Percentiles rank a stretch among this genome's conserved stretches.
These are phyloP conservation scores for Hirsutella minnesotensis DNA, from an alignment of 2,329 filamentous ascomycete species.

Conservation along the genomic window DNA sequence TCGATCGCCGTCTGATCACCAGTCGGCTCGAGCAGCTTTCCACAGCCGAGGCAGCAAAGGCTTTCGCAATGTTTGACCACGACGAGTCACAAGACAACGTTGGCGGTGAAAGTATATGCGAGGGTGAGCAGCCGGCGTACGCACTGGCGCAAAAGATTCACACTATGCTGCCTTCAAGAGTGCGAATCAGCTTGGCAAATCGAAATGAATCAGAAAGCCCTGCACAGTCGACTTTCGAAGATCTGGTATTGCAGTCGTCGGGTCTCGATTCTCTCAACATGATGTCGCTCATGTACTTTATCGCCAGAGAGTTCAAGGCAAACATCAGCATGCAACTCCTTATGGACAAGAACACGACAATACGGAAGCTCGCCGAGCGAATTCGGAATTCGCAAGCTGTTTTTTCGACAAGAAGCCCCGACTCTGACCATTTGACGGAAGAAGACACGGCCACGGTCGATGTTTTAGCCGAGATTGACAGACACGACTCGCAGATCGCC, in stretches of 20 bases:
- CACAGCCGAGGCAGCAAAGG: not conserved
- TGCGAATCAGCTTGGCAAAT: not conserved
- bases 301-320: conserved; percentile 1
- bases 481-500: not conserved
- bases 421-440: not conserved
- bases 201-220: no score
- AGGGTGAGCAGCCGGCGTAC: conserved; percentile 4
- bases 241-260: conserved; percentile 1
- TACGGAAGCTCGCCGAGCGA: conserved; percentile 1
- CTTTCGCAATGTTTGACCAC: not conserved
- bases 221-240: not conserved
- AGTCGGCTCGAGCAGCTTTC: not conserved
- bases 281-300: conserved; percentile 5
- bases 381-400: not conserved
- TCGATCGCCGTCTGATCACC: conserved; percentile 1
- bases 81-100: not conserved
- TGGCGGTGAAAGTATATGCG: not conserved
- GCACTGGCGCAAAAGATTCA: conserved; percentile 1
- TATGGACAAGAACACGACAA: conserved; percentile 1
- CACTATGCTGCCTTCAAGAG: not conserved
- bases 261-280: conserved; percentile 4
- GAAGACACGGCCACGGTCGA: not conserved
- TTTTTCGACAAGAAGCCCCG: not conserved
- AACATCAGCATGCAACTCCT: conserved; percentile 1
- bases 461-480: conserved; percentile 1